Conservation (phyloP, 352 stramenopile species). For the Pythium rhizo-oryzae region DNA sequence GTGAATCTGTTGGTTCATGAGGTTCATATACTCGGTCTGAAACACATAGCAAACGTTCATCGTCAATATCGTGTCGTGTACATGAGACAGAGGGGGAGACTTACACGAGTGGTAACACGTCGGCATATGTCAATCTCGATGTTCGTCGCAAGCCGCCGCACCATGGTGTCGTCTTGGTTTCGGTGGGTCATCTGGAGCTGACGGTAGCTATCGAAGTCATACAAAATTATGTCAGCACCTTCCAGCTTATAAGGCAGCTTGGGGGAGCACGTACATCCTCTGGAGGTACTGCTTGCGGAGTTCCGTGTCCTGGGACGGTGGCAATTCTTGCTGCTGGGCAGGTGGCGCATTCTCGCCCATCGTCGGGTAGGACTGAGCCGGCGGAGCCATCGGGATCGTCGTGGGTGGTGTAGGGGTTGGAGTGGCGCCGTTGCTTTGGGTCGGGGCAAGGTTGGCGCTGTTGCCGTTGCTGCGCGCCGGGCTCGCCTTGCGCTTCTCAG, state of each 20-base stretch:
- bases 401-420: not conserved
- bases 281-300: slow-evolving; percentile 50
- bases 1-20: slow-evolving; percentile 65
- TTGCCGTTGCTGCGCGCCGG: slow-evolving; percentile 15
- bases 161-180: slow-evolving; percentile 50
- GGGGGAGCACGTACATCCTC: slow-evolving; percentile 37
- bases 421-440: slow-evolving; percentile 1
- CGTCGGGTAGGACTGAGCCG: not conserved
- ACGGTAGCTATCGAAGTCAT: slow-evolving; percentile 48
- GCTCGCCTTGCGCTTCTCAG: slow-evolving; percentile 30
- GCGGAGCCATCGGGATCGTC: not conserved
- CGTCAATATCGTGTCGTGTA: not conserved
- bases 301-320: slow-evolving; percentile 37
- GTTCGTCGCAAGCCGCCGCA: slow-evolving; percentile 62
- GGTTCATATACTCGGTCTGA: slow-evolving; percentile 54
- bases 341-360: slow-evolving; percentile 14
- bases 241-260: too few species aligned
- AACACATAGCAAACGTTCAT: not conserved
- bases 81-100: not conserved
- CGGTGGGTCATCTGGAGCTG: slow-evolving; percentile 62
- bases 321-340: slow-evolving; percentile 25
- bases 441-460: not conserved
- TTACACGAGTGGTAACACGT: slow-evolving; percentile 44
- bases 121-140: slow-evolving; percentile 73
- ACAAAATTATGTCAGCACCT: not conserved